Evolutionary conservation across 352 stramenopile genomes (phyloP), one percentile per base, ranked within the genome.

Genomic region (Elongisporangium senticosum): DNA sequence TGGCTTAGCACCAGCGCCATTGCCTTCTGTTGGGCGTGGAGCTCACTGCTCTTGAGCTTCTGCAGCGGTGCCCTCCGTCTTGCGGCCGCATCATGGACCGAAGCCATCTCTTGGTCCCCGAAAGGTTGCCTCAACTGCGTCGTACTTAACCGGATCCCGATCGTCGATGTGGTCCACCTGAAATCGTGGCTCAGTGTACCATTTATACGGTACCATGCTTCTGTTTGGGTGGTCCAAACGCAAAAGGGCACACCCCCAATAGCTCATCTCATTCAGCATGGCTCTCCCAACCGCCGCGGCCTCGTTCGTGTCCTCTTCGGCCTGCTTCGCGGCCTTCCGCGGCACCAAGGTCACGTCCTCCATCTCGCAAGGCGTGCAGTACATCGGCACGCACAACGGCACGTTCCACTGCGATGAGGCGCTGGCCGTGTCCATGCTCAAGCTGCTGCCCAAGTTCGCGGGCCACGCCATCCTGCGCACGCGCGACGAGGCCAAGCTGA

Each of bases 361-460:
- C 20, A 58, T 84, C 20, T 37, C 58, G 4, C 58, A 83, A 22
- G 61, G 58, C n/a, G 62, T 55, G 24, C 96, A 96, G 66, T 86
- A 90, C 67, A 98, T 99, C 65, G 96, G 95, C 55, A 99, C 96
- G 6, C 97, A 99, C 84, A 97, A 96, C 53, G 96, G 96, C 51
- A 97, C 87, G 59, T 99, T 99, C 79, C 97, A 99, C 75, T 98
- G 96, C 59, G 97, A 99, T 67, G 97, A 99, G 69, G 96, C 96
- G 52, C 83, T 99, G 60, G 97, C 96, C 4, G 95, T 98, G 24
- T 98, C 87, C 55, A 94, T 99, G 75, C 84, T 99, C 50, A 98
- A 98, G 69, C 74, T 98, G 53, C 68, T 98, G 61, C 90, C 94
- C 11, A 69, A 87, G 51, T 99, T 97, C 71, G 79, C 89, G 24